Evolutionary conservation across 805 yeast genomes (phyloP), one percentile per base, ranked within the genome.

Genomic region (Pichia nakasei): DNA sequence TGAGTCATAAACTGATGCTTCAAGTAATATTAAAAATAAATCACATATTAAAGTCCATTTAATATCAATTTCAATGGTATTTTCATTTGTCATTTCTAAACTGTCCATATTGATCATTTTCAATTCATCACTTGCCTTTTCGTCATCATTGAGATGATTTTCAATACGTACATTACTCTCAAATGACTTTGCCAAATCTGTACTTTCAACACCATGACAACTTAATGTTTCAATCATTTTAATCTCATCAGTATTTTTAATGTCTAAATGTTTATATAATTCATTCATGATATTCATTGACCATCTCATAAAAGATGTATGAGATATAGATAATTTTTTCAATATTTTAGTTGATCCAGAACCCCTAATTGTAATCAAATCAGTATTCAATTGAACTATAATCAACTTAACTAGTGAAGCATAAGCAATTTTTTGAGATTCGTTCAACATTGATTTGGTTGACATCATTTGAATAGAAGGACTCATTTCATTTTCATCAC

Each of bases 11-110:
- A 78, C 75, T 0, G 95, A 87, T 48, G 88, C 95, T 41, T 88
- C 80, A 17, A 93, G 65, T 3, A 91, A 67, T 9, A 85, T 71
- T 35, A 93, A 67, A 57, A 91, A 91, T 38, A 93, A 65, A 59
- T 93, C 98, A 64, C 98, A 94, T 6, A 93, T 67, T 13, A 91
- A 75, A 0, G 96, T 89, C 98, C 98, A 94, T 26, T 89, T 77
- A 20, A 93, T 74, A 55, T 89, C 96, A 43, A 85, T 72, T 22
- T 80, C 76, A 8, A 82, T 50, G 3, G 54, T 61, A 2, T 37
- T 38, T n/a, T 43, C 38, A 7, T 47, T 31, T 13, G 61, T 54
- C n/a, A 59, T 50, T 17, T 61, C 60, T 1, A 66, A 52, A 18
- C 63, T 63, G 17, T 51, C 45, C 27, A 52, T 37, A 34, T 51